A percentile compares a stretch with the other conserved stretches of the same genome.
Evolutionary conservation across 495 filamentous ascomycete genomes (phyloP).

Genomic region (Aspergillus biplanus): DNA sequence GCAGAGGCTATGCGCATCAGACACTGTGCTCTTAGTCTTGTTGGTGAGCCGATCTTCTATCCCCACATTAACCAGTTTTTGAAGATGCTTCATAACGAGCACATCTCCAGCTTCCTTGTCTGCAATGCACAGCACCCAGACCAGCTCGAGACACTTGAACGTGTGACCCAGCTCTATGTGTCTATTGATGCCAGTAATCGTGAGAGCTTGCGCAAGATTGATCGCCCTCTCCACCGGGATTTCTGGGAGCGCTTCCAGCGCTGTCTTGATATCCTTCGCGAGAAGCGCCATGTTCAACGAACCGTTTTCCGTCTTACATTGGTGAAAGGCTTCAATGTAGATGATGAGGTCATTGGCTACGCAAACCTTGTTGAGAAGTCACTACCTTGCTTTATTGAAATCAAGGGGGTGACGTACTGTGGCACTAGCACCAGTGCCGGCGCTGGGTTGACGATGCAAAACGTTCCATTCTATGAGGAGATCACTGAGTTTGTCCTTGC

Average conservation of each 20-base stretch:
- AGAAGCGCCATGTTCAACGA: conserved; percentile 77
- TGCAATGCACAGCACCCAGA: conserved; percentile 99
- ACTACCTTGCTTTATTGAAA: conserved; percentile 86
- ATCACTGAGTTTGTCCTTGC: conserved; percentile 77
- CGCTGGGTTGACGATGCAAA: conserved; percentile 90
- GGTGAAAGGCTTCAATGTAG: conserved; percentile 95
- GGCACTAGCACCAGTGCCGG: conserved; percentile 79
- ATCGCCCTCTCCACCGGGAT: conserved; percentile 89
- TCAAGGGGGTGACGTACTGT: conserved; percentile 97
- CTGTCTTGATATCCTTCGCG: conserved; percentile 86
- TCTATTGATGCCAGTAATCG: conserved; percentile 91
- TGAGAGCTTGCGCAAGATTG: conserved; percentile 84
- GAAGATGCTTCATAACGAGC: conserved; percentile 76
- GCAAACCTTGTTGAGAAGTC: conserved; percentile 84
- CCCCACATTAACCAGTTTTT: conserved; percentile 94
- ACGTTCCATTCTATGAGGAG: conserved; percentile 94
- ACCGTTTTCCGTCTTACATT: conserved; percentile 95
- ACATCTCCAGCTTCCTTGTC: conserved; percentile 91
- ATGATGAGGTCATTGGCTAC: conserved; percentile 89
- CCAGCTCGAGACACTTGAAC: conserved; percentile 76
- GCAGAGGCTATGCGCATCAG: conserved; percentile 89
- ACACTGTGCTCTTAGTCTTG: conserved; percentile 87
- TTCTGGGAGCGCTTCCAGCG: conserved; percentile 95
- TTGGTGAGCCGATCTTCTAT: conserved; percentile 97
- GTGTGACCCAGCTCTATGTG: conserved; percentile 93